Base-by-base conservation (phyloP, 1,284 basidiomycete species). In the Wallemia mellicola region DNA sequence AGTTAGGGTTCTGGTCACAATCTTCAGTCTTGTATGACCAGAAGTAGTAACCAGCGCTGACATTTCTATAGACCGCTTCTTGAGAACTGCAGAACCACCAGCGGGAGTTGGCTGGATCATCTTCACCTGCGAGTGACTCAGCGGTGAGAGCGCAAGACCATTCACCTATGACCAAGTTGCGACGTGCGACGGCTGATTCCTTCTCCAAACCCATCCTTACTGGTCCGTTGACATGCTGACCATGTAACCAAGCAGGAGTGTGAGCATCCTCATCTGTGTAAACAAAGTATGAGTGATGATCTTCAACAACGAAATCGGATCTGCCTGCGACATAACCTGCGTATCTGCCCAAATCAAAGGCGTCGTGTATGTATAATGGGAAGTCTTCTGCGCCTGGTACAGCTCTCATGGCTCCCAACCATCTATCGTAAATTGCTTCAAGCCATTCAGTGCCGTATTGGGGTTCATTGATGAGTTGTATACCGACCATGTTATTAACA, bases 401-500 rank as follows among this genome's bases (percentile, higher is more conserved):
- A 26, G 24, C 9, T 11, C 55, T 14, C 25, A 57, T 57, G 15
- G 55, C 55, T 26, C 55, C 27, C 25, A 57, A 27, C 55, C 55
- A 57, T 17, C 55, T 28, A 24, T 57, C 55, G 24, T 57, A 57
- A 28, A 11, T 11, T 26, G 25, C 55, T 28, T 57, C 55, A 14
- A 57, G 24, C 25, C 55, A 26, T 7, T 27, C 25, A 19, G 71
- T 68, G n/a, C 66, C 70, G 64, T 78, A 71, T 26, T 71, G 61
- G 0, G 83, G 83, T 66, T 87, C 84, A 66, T 86, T 87, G 60
- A 86, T 68, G 27, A 87, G 69, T 66, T 86, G 74, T 55, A 86
- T 79, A 0, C 82, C 84, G 54, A 83, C 77, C 22, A 86, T 74
- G 65, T 87, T 86, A 59, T 78, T 79, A 22, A 83, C 78, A 60